Evolutionary conservation across 2,329 filamentous ascomycete genomes (phyloP).

Genomic region (Talaromyces atroroseus): DNA sequence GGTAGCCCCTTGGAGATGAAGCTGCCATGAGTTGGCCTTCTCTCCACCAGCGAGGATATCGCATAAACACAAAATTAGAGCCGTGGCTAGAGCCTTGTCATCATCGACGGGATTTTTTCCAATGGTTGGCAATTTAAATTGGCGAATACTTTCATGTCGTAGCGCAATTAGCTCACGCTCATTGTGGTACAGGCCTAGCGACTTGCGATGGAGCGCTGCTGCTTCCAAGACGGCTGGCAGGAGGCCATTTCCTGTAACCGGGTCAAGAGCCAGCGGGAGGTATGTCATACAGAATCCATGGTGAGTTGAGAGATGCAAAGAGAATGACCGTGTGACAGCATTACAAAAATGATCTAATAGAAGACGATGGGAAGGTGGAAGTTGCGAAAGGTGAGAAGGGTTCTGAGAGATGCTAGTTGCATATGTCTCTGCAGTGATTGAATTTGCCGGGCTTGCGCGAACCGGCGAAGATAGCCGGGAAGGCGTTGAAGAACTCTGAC

Average conservation of each 20-base stretch:
- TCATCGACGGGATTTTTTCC: neutral
- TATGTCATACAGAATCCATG: slow-evolving; percentile 1
- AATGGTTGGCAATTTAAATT: slow-evolving; percentile 1
- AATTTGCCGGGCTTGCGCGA: neutral
- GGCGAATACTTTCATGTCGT: slow-evolving; percentile 1
- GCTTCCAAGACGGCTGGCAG: slow-evolving; percentile 2
- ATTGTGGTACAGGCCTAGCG: neutral
- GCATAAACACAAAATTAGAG: slow-evolving; percentile 4
- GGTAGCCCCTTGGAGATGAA: neutral
- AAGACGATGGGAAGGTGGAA: neutral
- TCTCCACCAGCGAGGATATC: slow-evolving; percentile 4
- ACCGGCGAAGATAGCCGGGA: neutral
- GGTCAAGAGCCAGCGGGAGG: slow-evolving; percentile 5
- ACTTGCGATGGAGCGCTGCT: slow-evolving; percentile 7
- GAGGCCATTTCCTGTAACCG: neutral
- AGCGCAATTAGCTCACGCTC: neutral
- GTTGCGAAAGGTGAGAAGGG: neutral
- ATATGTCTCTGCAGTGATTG: neutral
- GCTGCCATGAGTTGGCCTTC: neutral
- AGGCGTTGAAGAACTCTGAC: neutral
- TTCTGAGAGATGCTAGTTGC: neutral
- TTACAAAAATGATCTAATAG: neutral
- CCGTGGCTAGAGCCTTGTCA: neutral
- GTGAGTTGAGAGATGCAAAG: neutral
- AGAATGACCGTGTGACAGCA: neutral